phyloP scores from a whole-genome alignment of 257 asterid species.

The Rauvolfia tetraphylla region DNA sequence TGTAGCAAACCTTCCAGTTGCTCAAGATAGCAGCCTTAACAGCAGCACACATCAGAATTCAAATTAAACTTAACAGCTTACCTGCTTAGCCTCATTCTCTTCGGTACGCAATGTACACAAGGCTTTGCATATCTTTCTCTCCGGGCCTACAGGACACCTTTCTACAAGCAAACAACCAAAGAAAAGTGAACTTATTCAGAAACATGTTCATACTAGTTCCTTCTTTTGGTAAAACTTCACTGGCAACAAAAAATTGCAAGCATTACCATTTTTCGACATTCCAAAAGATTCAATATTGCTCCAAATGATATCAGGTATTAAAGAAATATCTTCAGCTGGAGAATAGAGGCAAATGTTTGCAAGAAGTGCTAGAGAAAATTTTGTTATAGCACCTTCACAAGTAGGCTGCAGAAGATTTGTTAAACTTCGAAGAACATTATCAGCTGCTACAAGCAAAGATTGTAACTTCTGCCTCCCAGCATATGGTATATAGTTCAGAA shows the following conservation, averaged over 20 bases:
- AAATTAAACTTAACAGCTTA: constrained; percentile 22
- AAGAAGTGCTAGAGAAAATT: constrained; percentile 70
- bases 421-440: constrained; percentile 64
- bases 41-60: constrained; percentile 8
- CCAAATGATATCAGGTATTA: constrained; percentile 88
- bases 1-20: background rate
- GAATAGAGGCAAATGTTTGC: constrained; percentile 78
- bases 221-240: constrained; percentile 8
- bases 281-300: constrained; percentile 73
- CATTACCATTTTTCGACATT: constrained; percentile 56
- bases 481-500: constrained; percentile 66
- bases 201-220: constrained; percentile 12
- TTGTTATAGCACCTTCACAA: constrained; percentile 65
- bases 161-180: constrained; percentile 45
- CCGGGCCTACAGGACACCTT: constrained; percentile 50
- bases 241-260: constrained; percentile 16
- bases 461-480: constrained; percentile 60
- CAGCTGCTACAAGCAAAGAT: constrained; percentile 82
- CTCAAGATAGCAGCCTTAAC: constrained; percentile 5
- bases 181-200: constrained; percentile 18
- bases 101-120: constrained; percentile 63
- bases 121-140: constrained; percentile 77
- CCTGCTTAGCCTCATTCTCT: constrained; percentile 86
- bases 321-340: constrained; percentile 72
- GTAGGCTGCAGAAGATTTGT: constrained; percentile 55